A percentile compares a stretch with the other conserved stretches of the same genome.
phyloP scores from a whole-genome alignment of 129 eudicot species.

The Flaveria trinervia region DNA sequence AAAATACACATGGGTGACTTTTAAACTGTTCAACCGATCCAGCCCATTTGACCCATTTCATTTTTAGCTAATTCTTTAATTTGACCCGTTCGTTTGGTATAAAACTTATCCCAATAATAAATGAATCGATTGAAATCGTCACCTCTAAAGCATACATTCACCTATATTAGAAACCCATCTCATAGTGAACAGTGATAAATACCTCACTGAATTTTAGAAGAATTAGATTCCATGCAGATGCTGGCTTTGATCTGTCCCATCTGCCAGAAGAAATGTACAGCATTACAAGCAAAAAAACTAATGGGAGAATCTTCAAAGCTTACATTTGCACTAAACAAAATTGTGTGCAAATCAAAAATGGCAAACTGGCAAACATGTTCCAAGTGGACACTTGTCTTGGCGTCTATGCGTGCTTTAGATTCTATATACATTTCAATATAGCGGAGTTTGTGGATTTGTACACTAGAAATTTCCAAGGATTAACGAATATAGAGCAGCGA shows the following conservation, averaged over 20 bases:
- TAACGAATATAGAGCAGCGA: not conserved
- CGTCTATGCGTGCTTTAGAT: not conserved
- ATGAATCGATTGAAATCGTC: not conserved
- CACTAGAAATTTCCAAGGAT: not conserved
- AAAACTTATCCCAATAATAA: not conserved
- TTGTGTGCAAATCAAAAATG: not conserved
- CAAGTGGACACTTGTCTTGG: not conserved
- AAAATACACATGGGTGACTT: not conserved
- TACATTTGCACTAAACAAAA: not conserved
- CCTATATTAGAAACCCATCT: not conserved
- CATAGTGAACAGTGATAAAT: constrained; percentile 17
- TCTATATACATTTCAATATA: not conserved
- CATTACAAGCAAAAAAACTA: not conserved
- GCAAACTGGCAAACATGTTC: not conserved
- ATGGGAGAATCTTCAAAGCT: constrained; percentile 1
- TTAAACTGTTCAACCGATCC: not conserved
- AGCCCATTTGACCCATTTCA: constrained; percentile 1
- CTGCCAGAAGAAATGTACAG: constrained; percentile 43
- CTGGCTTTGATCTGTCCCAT: constrained; percentile 88
- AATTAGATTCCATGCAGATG: constrained; percentile 76
- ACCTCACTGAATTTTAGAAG: constrained; percentile 89
- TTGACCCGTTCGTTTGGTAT: not conserved
- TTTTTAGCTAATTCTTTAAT: not conserved
- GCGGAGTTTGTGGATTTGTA: not conserved
- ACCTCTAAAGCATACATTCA: not conserved